Conservation (phyloP, 164 flowering plant species). For the Amborella trichopoda region DNA sequence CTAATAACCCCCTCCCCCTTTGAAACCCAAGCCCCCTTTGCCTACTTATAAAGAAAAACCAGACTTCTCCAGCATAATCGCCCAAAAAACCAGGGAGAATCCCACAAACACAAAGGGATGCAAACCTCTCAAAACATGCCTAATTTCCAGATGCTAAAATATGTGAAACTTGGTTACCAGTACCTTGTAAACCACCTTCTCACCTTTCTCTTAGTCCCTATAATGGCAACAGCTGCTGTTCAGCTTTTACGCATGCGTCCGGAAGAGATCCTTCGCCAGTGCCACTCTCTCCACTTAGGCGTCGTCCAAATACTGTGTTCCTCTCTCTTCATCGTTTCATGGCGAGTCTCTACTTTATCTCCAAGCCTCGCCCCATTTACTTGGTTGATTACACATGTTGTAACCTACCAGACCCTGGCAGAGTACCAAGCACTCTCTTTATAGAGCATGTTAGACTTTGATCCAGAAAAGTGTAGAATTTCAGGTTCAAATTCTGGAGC, state of each 20-base stretch:
- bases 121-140: no score
- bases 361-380: conserved; percentile 48
- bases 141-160: conserved; percentile 2
- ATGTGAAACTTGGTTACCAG: background rate
- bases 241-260: background rate
- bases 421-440: conserved; percentile 17
- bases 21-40: no score
- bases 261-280: background rate
- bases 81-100: no score
- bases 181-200: background rate
- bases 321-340: conserved; percentile 41
- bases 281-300: background rate
- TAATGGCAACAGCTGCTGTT: background rate
- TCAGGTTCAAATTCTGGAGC: conserved; percentile 23
- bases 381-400: conserved; percentile 52
- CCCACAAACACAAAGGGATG: no score
- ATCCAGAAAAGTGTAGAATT: conserved; percentile 20
- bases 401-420: conserved; percentile 25
- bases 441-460: conserved; percentile 23
- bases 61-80: no score
- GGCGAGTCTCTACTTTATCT: conserved; percentile 40
- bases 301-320: conserved; percentile 28
- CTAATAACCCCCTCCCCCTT: no score
- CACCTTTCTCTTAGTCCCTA: background rate
- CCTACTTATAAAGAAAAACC: no score